Conservation (phyloP, 257 asterid genomes). For the Nemophila menziesii region DNA sequence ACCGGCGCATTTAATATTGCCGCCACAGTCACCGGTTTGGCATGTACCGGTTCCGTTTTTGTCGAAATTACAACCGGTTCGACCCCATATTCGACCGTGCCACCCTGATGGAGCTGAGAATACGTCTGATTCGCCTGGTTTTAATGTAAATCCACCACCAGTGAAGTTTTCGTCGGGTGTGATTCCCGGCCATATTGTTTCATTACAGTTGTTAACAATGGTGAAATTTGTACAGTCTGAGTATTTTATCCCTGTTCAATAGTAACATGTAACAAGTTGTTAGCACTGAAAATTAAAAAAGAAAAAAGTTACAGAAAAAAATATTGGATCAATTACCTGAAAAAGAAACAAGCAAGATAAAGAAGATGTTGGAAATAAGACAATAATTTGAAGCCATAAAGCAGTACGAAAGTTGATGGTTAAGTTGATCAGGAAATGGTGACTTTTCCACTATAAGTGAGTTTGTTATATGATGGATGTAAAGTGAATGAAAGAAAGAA, state of each 20-base stretch:
- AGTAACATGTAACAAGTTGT: not conserved
- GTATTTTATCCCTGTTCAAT: constrained; percentile 23
- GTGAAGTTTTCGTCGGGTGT: constrained; percentile 19
- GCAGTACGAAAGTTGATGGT: not conserved
- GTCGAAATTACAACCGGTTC: constrained; percentile 49
- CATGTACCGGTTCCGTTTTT: constrained; percentile 35
- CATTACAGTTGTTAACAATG: constrained; percentile 41
- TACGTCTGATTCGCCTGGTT: constrained; percentile 37
- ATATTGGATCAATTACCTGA: constrained; percentile 24
- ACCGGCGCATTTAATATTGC: constrained; percentile 23
- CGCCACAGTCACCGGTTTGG: constrained; percentile 47
- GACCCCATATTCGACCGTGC: constrained; percentile 61
- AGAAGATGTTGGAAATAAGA: constrained; percentile 4
- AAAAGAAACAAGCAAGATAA: constrained; percentile 22
- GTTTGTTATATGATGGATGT: not conserved
- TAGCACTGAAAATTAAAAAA: not conserved
- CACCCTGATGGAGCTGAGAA: constrained; percentile 38
- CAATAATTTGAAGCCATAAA: constrained; percentile 23
- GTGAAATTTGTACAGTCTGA: constrained; percentile 34
- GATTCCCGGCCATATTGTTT: constrained; percentile 56
- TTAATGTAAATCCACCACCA: constrained; percentile 35
- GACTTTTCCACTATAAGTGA: not conserved
- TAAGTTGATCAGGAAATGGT: not conserved
- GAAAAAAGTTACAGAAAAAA: too few species aligned
- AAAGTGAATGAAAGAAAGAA: constrained; percentile 36